A percentile compares a stretch with the other conserved stretches of the same genome.
Evolutionary conservation across 2,329 filamentous ascomycete species (phyloP).

Genomic region (Penicillium sp.): DNA sequence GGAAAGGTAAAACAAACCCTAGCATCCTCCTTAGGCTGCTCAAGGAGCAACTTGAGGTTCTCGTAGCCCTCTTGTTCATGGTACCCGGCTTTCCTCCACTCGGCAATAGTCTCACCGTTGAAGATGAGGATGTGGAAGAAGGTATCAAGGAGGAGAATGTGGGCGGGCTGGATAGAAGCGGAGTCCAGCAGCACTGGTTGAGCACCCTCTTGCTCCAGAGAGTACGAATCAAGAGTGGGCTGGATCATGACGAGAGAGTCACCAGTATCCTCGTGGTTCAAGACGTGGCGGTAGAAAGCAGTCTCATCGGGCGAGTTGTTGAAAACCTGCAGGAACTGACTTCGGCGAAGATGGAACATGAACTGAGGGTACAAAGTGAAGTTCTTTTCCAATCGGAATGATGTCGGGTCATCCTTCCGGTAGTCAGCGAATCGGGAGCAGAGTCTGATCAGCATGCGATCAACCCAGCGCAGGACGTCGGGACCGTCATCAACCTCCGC

Average conservation of each 20-base stretch:
- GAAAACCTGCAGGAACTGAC: conserved; percentile 97
- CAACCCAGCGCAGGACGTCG: conserved; percentile 97
- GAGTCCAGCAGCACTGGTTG: conserved; percentile 94
- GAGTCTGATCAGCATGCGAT: conserved; percentile 94
- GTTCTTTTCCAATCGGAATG: conserved; percentile 96
- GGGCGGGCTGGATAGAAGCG: conserved; percentile 90
- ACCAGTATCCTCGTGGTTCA: conserved; percentile 95
- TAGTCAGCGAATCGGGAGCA: conserved; percentile 98
- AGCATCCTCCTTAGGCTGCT: conserved; percentile 94
- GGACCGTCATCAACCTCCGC: conserved; percentile 97
- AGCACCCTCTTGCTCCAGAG: conserved; percentile 90
- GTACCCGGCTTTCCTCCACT: conserved; percentile 97
- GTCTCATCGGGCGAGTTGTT: conserved; percentile 99
- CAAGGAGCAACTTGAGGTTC: conserved; percentile 84
- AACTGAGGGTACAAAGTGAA: conserved; percentile 98
- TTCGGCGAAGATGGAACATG: conserved; percentile 97
- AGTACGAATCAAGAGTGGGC: conserved; percentile 94
- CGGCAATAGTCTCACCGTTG: conserved; percentile 95
- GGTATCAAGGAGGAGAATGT: conserved; percentile 90
- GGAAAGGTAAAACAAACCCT: conserved; percentile 59
- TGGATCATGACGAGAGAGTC: conserved; percentile 99
- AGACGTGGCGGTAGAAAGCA: conserved; percentile 95
- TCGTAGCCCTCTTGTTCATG: conserved; percentile 98
- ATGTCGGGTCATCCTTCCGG: conserved; percentile 94
- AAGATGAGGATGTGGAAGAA: conserved; percentile 99